These are phyloP conservation scores for Coniochaeta hoffmannii DNA, from an alignment of 2,329 filamentous ascomycete species.

Conservation along the genomic window DNA sequence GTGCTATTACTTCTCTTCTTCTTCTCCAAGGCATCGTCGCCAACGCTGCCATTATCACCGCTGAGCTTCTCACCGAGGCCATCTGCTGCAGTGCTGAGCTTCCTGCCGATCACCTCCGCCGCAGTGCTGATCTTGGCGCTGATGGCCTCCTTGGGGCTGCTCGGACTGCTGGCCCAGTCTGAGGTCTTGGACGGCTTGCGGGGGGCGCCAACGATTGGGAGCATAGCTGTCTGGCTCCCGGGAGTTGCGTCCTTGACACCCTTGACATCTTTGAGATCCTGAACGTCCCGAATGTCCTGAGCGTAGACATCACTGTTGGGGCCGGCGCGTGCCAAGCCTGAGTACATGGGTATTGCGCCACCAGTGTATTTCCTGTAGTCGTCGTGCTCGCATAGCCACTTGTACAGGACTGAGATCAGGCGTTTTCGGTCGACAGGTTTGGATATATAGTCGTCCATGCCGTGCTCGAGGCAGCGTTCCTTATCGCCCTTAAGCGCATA, in stretches of 20 bases:
- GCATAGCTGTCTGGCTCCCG: too few species aligned
- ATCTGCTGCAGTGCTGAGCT: background rate
- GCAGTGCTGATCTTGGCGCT: background rate
- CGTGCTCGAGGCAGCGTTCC: slow-evolving; percentile 43
- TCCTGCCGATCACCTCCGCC: background rate
- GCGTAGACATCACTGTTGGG: background rate
- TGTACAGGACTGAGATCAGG: background rate
- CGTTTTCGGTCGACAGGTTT: slow-evolving; percentile 15
- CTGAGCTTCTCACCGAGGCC: background rate
- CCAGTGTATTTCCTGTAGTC: slow-evolving; percentile 1
- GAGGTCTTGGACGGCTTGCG: background rate
- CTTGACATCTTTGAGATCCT: background rate
- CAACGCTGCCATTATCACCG: background rate
- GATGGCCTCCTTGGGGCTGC: background rate
- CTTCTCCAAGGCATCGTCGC: background rate
- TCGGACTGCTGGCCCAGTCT: background rate
- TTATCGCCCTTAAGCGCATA: slow-evolving; percentile 49
- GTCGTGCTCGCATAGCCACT: background rate
- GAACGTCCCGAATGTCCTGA: background rate
- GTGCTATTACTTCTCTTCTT: background rate
- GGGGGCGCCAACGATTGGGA: too few species aligned
- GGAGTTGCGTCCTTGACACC: background rate
- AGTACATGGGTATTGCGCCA: background rate
- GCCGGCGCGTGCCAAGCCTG: background rate
- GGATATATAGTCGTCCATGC: slow-evolving; percentile 49